These are phyloP conservation scores for Suillus placidus DNA, from an alignment of 768 basidiomycete species.

Conservation along the genomic window DNA sequence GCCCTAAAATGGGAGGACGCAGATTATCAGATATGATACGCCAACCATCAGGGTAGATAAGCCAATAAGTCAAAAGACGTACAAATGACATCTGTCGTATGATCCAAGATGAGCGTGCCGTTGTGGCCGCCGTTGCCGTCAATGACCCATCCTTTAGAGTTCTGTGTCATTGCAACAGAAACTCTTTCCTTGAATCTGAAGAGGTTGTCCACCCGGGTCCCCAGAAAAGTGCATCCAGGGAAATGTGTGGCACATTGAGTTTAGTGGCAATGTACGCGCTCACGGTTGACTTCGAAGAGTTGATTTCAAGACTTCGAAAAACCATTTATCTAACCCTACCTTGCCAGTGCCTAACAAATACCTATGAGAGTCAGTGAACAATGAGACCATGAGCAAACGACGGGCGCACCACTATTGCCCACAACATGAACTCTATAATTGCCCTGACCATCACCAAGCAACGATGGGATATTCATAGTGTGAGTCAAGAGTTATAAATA, in stretches of 20 bases:
- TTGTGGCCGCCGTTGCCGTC: conserved; percentile 49
- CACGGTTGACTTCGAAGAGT: conserved; percentile 47
- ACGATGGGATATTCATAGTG: conserved; percentile 25
- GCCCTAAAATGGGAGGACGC: conserved; percentile 45
- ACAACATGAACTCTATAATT: conserved; percentile 48
- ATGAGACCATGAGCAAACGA: conserved; percentile 3
- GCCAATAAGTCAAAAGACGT: conserved; percentile 17
- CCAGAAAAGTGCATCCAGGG: conserved; percentile 53
- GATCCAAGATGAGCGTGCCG: conserved; percentile 38
- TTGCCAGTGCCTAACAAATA: conserved; percentile 40
- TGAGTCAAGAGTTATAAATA: background rate
- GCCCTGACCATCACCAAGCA: conserved; percentile 49
- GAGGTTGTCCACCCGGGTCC: conserved; percentile 48
- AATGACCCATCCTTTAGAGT: conserved; percentile 51
- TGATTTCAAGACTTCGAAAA: background rate
- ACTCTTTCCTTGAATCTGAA: conserved; percentile 26
- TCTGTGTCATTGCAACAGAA: conserved; percentile 26
- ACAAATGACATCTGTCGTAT: conserved; percentile 59
- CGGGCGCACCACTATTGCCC: conserved; percentile 54
- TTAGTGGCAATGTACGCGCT: conserved; percentile 43
- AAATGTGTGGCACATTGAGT: conserved; percentile 48
- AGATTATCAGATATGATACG: conserved; percentile 1
- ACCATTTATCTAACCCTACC: conserved; percentile 25
- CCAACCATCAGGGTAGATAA: background rate
- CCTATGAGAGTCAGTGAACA: background rate